Evolutionary conservation across 495 filamentous ascomycete genomes (phyloP).

Genomic region (Aspergillus steynii): DNA sequence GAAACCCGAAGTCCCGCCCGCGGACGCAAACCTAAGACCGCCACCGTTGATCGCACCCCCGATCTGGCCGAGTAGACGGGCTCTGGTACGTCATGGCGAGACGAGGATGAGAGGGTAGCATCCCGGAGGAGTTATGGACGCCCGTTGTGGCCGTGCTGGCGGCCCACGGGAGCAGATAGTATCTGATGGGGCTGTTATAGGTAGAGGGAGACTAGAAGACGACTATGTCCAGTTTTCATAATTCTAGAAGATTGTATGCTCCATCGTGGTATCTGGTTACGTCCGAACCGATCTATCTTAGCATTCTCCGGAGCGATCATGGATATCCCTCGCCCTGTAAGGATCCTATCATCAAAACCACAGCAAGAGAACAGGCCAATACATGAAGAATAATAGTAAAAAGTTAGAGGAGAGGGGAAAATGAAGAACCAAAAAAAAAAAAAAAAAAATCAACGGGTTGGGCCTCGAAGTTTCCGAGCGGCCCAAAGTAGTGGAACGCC

Average conservation of each 20-base stretch:
- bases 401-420: neutral
- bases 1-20: neutral
- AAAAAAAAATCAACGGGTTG: neutral
- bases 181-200: neutral
- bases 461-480: neutral
- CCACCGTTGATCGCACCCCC: neutral
- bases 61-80: neutral
- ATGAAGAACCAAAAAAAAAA: neutral
- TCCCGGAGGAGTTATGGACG: too few species aligned
- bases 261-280: neutral
- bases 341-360: neutral
- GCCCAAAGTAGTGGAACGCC: slow-evolving; percentile 11
- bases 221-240: neutral
- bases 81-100: neutral
- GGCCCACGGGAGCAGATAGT: too few species aligned
- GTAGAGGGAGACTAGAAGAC: neutral
- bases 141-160: too few species aligned
- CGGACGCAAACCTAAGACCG: neutral
- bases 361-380: neutral
- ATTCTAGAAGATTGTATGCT: neutral
- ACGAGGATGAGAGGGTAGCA: too few species aligned
- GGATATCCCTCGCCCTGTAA: neutral
- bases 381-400: neutral
- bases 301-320: neutral
- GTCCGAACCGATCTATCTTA: neutral